Percentiles rank a stretch among this genome's conserved stretches.
These are phyloP conservation scores for Calendula officinalis DNA, from an alignment of 129 eudicot genomes.

Conservation along the genomic window DNA sequence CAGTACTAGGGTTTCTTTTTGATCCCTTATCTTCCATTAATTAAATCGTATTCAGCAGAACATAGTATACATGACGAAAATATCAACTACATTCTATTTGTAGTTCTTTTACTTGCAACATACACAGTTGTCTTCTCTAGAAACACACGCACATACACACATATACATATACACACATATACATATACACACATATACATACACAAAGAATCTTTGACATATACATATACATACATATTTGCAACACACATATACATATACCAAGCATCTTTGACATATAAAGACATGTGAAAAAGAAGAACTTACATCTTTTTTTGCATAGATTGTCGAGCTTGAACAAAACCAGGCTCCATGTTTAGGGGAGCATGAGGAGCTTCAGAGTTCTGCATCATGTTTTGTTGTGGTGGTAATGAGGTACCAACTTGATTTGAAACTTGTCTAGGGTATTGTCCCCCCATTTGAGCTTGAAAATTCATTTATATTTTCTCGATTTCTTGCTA, in stretches of 20 bases:
- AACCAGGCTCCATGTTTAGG: conserved; percentile 47
- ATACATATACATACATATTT: neutral
- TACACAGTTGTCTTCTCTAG: no score
- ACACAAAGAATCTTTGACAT: conserved; percentile 10
- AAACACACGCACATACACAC: neutral
- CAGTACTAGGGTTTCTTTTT: no score
- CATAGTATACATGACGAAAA: no score
- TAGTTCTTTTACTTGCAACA: neutral
- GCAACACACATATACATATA: neutral
- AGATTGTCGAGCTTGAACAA: conserved; percentile 36
- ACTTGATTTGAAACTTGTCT: conserved; percentile 61
- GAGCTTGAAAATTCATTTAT: conserved; percentile 77
- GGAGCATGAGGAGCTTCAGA: conserved; percentile 42
- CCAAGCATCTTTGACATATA: conserved; percentile 9
- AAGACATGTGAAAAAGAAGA: conserved; percentile 1
- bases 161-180: neutral
- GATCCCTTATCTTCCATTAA: no score
- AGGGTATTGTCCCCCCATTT: conserved; percentile 63
- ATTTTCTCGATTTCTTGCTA: conserved; percentile 27
- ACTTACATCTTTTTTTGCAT: conserved; percentile 54
- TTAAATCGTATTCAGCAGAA: no score
- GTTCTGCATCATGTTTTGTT: conserved; percentile 62
- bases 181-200: neutral
- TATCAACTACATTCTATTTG: no score
- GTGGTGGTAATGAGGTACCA: conserved; percentile 57